Evolutionary conservation across 371 early-diverging fungal genomes (phyloP), one percentile per base, ranked within the genome.

Genomic region (Mucor saturninus): DNA sequence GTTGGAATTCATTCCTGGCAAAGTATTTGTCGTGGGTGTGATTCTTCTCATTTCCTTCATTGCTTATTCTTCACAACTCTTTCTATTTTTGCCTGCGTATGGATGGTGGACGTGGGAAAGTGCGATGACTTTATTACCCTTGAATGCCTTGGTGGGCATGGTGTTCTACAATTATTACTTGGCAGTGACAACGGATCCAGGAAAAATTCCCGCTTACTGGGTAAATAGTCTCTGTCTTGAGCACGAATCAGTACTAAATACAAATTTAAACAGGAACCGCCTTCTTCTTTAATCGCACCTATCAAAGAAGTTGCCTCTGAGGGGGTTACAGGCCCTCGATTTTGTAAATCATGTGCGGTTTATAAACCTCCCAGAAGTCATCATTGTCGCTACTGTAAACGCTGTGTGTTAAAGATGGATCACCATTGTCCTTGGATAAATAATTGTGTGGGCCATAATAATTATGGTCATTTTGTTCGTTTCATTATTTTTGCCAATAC

Each of bases 361-460:
- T 89, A 84, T 71, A 95, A 95, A 72, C 95, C 95, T n/a, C 92
- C 93, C 4, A 78, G 95, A 51, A 68, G 90, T 32, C 94, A 94
- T 74, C 95, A 95, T 69, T 95, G 95, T 75, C 76, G 88, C 13
- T 83, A 87, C 48, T 95, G 95, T 72, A 81, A 87, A 14, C 84
- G 87, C 7, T 95, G 95, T 80, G 89, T 95, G 29, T 81, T 94
- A 37, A 94, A 92, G 68, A 93, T 94, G 94, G 95, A 95, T 65
- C 95, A 95, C 66, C 99, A 98, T 70, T 98, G 97, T 69, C 94
- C 94, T 1, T 99, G 98, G 93, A 87, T 97, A 52, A 94, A 94
- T 76, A 96, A 93, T 73, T 97, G 97, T 79, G 92, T 97, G 30
- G 97, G 97, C 1, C 87, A 89, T 67, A 61, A 56, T 51, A 97